A percentile compares a stretch with the other conserved stretches of the same genome.
Conservation (phyloP, 176 grass and related monocot genomes). For the Zea mays region Zm-B73-REFERENCE-NAM-5.0 NC_050096.1:49056501-49057000, state of each 20-base stretch:
- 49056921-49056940: slow-evolving; percentile 5
- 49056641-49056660: neutral
- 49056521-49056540: slow-evolving; percentile 25
- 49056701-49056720: neutral
- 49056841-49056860: slow-evolving; percentile 24
- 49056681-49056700: neutral
- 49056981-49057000: no score
- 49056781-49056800: slow-evolving; percentile 26
- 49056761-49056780: slow-evolving; percentile 22
- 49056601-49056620: neutral
- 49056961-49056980: slow-evolving; percentile 1
- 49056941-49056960: slow-evolving; percentile 30
- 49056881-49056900: slow-evolving; percentile 10
- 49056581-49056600: slow-evolving; percentile 5
- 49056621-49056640: neutral
- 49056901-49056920: neutral
- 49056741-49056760: neutral
- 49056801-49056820: slow-evolving; percentile 14
- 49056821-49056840: slow-evolving; percentile 40
- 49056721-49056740: neutral
- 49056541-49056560: neutral
- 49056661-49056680: slow-evolving; percentile 12
- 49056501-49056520: neutral
- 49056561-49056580: neutral
- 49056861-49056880: slow-evolving; percentile 13